These are phyloP conservation scores for Iberis amara DNA, from an alignment of 441 rosid genomes.

Conservation along the genomic window DNA sequence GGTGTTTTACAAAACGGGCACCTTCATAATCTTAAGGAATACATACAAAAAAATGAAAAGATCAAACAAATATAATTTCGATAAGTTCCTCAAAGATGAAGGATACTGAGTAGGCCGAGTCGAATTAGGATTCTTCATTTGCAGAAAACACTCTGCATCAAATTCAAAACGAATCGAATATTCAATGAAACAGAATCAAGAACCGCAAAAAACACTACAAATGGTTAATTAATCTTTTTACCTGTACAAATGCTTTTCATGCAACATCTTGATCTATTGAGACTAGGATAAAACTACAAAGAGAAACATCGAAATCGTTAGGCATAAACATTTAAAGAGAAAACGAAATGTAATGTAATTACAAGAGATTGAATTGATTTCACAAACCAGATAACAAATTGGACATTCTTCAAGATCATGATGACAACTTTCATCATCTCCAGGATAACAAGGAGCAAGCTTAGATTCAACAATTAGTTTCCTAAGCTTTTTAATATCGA, in stretches of 20 bases:
- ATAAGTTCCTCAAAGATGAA: conserved; percentile 14
- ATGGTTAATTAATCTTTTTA: conserved; percentile 15
- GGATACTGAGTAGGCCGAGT: conserved; percentile 98
- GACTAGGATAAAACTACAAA: conserved; percentile 86
- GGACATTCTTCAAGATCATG: conserved; percentile 92
- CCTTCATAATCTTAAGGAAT: conserved; percentile 50
- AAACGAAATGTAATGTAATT: no score
- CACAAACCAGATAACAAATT: conserved; percentile 88
- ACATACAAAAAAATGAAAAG: conserved; percentile 15
- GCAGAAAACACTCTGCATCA: conserved; percentile 88
- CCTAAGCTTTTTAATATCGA: conserved; percentile 87
- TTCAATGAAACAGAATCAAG: conserved; percentile 8
- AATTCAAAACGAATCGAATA: conserved; percentile 2
- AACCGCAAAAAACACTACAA: conserved; percentile 6
- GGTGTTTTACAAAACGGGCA: conserved; percentile 97
- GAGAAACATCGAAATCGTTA: no score
- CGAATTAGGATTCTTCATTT: conserved; percentile 97
- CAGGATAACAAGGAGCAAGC: conserved; percentile 98
- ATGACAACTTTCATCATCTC: conserved; percentile 61
- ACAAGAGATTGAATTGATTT: neutral
- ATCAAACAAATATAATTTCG: neutral
- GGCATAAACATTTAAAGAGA: no score
- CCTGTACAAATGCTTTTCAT: conserved; percentile 97
- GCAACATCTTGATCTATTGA: conserved; percentile 95
- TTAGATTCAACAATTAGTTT: conserved; percentile 91